Conservation (phyloP, 345 rosid species). For the Eucalyptus fibrosa region DNA sequence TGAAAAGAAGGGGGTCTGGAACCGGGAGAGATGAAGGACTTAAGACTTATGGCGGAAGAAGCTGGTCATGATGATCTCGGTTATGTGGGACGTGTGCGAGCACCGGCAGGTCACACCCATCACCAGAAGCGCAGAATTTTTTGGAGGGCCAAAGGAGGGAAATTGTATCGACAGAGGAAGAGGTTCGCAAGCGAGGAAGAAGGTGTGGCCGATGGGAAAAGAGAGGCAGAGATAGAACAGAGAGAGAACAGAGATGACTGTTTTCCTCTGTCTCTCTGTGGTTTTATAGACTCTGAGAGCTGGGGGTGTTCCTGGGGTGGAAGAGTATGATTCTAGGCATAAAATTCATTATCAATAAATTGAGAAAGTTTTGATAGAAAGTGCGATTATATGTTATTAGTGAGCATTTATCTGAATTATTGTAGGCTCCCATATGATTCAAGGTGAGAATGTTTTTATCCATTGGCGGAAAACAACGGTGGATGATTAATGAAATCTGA, state of each 20-base stretch:
- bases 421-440: not conserved
- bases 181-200: not conserved
- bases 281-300: not conserved
- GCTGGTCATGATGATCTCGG: constrained; percentile 71
- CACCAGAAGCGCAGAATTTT: constrained; percentile 15
- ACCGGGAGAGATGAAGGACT: not conserved
- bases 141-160: not conserved
- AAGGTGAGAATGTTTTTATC: not conserved
- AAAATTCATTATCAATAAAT: not conserved
- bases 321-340: not conserved
- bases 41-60: constrained; percentile 63
- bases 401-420: not conserved
- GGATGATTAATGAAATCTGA: not conserved
- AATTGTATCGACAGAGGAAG: not conserved
- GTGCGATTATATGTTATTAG: not conserved
- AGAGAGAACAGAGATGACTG: not conserved
- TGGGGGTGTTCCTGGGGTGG: not conserved
- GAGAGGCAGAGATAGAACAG: not conserved
- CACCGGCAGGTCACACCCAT: constrained; percentile 62
- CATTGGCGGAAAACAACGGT: not conserved
- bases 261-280: not conserved
- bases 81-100: constrained; percentile 62
- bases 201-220: not conserved
- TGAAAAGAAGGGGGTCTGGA: not conserved
- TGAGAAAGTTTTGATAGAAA: not conserved